Percentiles rank a stretch among this genome's conserved stretches.
Conservation (phyloP, 2,329 filamentous ascomycete genomes). For the Mollisia scopiformis region DNA sequence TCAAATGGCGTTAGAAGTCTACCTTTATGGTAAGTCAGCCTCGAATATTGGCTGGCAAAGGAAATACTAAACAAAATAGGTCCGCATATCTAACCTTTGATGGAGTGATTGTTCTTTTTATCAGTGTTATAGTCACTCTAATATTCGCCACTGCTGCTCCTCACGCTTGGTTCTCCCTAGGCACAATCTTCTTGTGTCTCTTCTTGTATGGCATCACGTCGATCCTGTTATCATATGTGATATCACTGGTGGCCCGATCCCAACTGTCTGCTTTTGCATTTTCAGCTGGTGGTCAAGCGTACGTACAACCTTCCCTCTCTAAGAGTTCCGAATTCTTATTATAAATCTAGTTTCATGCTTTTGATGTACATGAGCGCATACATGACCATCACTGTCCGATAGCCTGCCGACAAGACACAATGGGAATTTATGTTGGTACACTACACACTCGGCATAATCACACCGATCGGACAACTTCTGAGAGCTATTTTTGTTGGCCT, state of each 20-base stretch:
- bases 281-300: conserved; percentile 74
- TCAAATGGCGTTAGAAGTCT: conserved; percentile 83
- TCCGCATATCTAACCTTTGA: conserved; percentile 80
- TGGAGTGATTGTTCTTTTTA: conserved; percentile 68
- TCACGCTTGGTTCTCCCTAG: conserved; percentile 70
- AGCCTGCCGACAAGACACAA: conserved; percentile 66
- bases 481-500: conserved; percentile 74
- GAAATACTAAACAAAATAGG: not conserved
- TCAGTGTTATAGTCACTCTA: conserved; percentile 65
- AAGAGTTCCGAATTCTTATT: conserved; percentile 70
- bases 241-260: conserved; percentile 76
- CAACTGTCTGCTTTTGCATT: conserved; percentile 84
- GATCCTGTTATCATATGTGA: conserved; percentile 73
- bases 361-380: conserved; percentile 44
- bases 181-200: conserved; percentile 81
- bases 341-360: conserved; percentile 70
- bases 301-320: conserved; percentile 52
- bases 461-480: conserved; percentile 74
- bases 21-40: conserved; percentile 65
- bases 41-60: not conserved
- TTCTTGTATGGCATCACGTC: conserved; percentile 79
- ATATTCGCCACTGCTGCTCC: conserved; percentile 66
- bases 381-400: conserved; percentile 5
- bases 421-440: conserved; percentile 66
- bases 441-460: conserved; percentile 71